Evolutionary conservation across 495 filamentous ascomycete species (phyloP).

Genomic region (Pseudevernia furfuracea): DNA sequence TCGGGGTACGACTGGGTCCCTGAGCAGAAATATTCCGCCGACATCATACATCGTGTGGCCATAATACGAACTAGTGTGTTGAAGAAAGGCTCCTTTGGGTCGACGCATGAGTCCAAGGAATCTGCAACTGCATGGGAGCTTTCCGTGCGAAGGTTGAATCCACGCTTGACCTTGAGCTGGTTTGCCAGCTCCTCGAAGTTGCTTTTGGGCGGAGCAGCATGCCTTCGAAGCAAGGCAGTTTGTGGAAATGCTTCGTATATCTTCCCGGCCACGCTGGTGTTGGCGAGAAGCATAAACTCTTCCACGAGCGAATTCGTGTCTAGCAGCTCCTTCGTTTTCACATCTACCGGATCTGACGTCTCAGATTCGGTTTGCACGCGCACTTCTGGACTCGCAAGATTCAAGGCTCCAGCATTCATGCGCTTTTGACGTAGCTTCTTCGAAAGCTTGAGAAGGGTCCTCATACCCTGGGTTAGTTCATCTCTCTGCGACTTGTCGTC

Average conservation of each 20-base stretch:
- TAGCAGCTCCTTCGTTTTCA: conserved; percentile 89
- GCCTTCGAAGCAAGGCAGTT: conserved; percentile 85
- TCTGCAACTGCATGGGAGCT: conserved; percentile 86
- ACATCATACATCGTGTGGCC: conserved; percentile 98
- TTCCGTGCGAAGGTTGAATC: conserved; percentile 68
- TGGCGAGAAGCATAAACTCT: conserved; percentile 98
- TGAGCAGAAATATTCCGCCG: conserved; percentile 93
- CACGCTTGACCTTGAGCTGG: conserved; percentile 78
- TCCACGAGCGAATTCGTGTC: conserved; percentile 96
- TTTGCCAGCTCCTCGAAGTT: conserved; percentile 92
- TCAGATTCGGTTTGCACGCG: conserved; percentile 89
- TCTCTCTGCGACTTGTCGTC: conserved; percentile 81
- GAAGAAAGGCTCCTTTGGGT: conserved; percentile 86
- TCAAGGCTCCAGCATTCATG: conserved; percentile 90
- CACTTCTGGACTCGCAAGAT: conserved; percentile 91
- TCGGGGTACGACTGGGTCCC: conserved; percentile 87
- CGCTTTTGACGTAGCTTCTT: conserved; percentile 92
- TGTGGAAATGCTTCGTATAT: conserved; percentile 87
- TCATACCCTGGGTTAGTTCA: conserved; percentile 84
- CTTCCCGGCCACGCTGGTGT: conserved; percentile 82
- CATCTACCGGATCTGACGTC: conserved; percentile 89
- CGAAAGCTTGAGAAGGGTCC: conserved; percentile 76
- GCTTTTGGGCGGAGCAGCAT: conserved; percentile 82
- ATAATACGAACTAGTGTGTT: conserved; percentile 96
- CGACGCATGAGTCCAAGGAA: conserved; percentile 77